Conservation (phyloP, 208 protist species). For the Acanthamoeba sp. region DNA sequence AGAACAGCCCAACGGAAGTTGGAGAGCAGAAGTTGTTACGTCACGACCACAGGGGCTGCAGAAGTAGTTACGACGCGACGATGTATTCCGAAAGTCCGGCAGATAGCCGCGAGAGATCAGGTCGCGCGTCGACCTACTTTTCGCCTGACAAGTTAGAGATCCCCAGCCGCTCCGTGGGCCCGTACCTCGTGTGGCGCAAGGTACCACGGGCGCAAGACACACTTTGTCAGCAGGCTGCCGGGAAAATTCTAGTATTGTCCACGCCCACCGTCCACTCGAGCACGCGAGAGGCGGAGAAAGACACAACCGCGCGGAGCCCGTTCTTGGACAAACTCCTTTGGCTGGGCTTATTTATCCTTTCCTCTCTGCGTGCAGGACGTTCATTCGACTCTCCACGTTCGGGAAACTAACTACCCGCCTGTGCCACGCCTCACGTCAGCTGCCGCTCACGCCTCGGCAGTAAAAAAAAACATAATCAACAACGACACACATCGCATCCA, state of each 20-base stretch:
- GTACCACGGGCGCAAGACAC: background rate
- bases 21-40: background rate
- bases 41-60: background rate
- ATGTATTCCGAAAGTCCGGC: too few relatives aligned
- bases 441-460: background rate
- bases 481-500: background rate
- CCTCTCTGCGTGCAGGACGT: background rate
- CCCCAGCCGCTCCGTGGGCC: too few relatives aligned
- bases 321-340: background rate
- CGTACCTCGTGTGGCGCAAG: background rate
- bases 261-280: background rate
- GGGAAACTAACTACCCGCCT: background rate
- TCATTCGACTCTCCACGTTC: background rate
- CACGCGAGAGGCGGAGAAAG: background rate
- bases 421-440: background rate
- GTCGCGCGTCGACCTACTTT: too few relatives aligned
- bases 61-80: background rate
- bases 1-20: too few relatives aligned
- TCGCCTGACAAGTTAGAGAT: too few relatives aligned
- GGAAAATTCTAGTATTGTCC: conserved; percentile 7
- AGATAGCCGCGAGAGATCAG: too few relatives aligned
- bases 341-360: background rate
- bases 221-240: background rate
- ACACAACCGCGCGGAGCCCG: too few relatives aligned
- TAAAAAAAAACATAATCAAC: background rate